Base-by-base conservation (phyloP, 257 asterid species). In the Nicotiana obtusifolia region DNA sequence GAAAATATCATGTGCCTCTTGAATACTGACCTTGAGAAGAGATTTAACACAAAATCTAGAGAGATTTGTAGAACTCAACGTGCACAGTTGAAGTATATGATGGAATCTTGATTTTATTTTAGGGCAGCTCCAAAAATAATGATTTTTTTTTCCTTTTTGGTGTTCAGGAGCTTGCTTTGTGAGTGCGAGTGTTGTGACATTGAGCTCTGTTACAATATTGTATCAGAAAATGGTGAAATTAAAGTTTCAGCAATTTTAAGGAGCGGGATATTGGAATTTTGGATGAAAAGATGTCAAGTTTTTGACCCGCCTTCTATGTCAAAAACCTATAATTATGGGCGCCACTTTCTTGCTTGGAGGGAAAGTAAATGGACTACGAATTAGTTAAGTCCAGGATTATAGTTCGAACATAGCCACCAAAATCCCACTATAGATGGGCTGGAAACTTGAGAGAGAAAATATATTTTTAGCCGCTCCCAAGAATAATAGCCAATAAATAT, bases 181-280 rank as follows among this genome's bases (percentile, higher is more conserved):
- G 57, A 41, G 49, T 0, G 49, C 11, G 49, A 8, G 49, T 41
- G 3, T 41, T 7, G 49, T 9, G 49, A 41, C 49, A 41, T 3
- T 69, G 35, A 5, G 71, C 16, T 11, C 19, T 11, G 15, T 49
- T 49, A 2, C 17, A 13, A 14, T 17, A 17, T 57, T 17, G n/a
- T 16, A 15, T 14, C 2, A 66, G 41, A 31, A 49, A 26, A 73
- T 73, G 79, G 79, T 24, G 61, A 0, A 24, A 49, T 60, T 73
- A 73, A 47, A 73, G 79, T 49, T 73, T 24, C 1, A 24, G 62
- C 24, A 47, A 49, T 13, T 49, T 47, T 73, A 60, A 7, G 79
- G 79, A 44, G 79, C 79, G 79, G 79, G 79, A 73, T 47, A 73
- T 47, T 26, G 61, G 57, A 73, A 22, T 47, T 73, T 73, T 73